Conservation (phyloP, 2,329 filamentous ascomycete genomes). For the Sclerotinia minor region DNA sequence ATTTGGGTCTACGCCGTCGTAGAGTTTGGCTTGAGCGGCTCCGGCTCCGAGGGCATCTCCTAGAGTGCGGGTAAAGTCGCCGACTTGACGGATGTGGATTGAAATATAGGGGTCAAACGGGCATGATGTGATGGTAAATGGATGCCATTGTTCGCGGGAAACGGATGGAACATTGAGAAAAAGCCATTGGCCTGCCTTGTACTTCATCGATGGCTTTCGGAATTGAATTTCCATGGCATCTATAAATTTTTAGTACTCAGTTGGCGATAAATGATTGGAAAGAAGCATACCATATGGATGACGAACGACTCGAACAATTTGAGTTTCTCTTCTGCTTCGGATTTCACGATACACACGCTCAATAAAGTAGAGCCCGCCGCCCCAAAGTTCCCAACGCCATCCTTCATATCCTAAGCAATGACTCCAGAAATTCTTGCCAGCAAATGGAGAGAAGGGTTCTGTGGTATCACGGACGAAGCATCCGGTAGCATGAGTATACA, state of each 20-base stretch:
- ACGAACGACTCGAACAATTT: slow-evolving; percentile 90
- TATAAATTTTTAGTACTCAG: slow-evolving; percentile 44
- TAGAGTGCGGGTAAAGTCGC: slow-evolving; percentile 92
- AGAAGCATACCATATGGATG: slow-evolving; percentile 78
- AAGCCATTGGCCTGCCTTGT: slow-evolving; percentile 98
- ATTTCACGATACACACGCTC: slow-evolving; percentile 93
- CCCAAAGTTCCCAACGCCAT: slow-evolving; percentile 94
- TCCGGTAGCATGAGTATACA: slow-evolving; percentile 94
- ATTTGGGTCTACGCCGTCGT: slow-evolving; percentile 85
- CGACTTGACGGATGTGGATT: slow-evolving; percentile 92
- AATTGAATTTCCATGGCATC: slow-evolving; percentile 98
- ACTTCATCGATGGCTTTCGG: slow-evolving; percentile 91
- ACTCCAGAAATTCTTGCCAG: slow-evolving; percentile 76
- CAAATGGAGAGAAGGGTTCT: slow-evolving; percentile 77
- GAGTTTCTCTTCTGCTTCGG: slow-evolving; percentile 76
- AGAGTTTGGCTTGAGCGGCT: slow-evolving; percentile 80
- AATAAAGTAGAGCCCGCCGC: slow-evolving; percentile 78
- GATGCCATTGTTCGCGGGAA: slow-evolving; percentile 92
- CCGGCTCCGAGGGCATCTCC: slow-evolving; percentile 94
- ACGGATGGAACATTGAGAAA: slow-evolving; percentile 92
- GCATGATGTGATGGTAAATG: slow-evolving; percentile 98
- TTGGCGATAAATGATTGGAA: background rate
- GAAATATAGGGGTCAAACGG: slow-evolving; percentile 94
- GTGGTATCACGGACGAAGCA: slow-evolving; percentile 91
- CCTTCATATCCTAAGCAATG: slow-evolving; percentile 95